Evolutionary conservation across 2,329 filamentous ascomycete species (phyloP), one percentile per base, ranked within the genome.

Genomic region (Talaromyces amestolkiae): DNA sequence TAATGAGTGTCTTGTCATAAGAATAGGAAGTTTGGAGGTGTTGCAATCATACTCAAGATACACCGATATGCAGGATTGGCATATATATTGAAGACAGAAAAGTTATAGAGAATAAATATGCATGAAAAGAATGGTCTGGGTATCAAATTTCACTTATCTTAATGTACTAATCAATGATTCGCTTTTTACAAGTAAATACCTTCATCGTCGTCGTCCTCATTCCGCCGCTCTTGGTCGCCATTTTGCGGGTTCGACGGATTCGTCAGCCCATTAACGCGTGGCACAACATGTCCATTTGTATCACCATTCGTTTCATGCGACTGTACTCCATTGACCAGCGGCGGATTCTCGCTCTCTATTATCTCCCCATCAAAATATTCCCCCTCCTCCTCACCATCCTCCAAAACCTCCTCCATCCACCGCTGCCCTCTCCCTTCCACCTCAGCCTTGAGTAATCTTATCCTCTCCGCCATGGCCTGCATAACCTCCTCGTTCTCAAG

Each of bases 401-500:
- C 51, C 27, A 67, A 61, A 49, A 69, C 70, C 35, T 73, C 72
- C 53, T 71, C 78, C 69, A 76, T 77, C 86, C 85, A 88, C 37
- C 72, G 74, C 75, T 86, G 77, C 2, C 86, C 86, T 67, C 87
- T 79, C 67, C 80, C 77, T 70, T 85, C 83, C 15, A 89, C 85
- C 65, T 77, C 79, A 70, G 67, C 70, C 68, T 80, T 84, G 58
- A 88, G 74, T 65, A 88, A 68, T 51, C 73, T 74, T 41, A 88
- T 80, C 66, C 87, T 77, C 74, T 84, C 83, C 63, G 80, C 78
- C 79, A 88, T 87, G 35, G 84, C 78, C 65, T 71, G 74, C 35
- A 88, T 82, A 31, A 89, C 86, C 17, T 78, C 77, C 63, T 83
- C 78, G 63, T 89, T 89, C 76, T 89, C 87, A 22, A 78, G 67